Evolutionary conservation across 768 basidiomycete species (phyloP), one percentile per base, ranked within the genome.

Genomic region (Boletus sp.): DNA sequence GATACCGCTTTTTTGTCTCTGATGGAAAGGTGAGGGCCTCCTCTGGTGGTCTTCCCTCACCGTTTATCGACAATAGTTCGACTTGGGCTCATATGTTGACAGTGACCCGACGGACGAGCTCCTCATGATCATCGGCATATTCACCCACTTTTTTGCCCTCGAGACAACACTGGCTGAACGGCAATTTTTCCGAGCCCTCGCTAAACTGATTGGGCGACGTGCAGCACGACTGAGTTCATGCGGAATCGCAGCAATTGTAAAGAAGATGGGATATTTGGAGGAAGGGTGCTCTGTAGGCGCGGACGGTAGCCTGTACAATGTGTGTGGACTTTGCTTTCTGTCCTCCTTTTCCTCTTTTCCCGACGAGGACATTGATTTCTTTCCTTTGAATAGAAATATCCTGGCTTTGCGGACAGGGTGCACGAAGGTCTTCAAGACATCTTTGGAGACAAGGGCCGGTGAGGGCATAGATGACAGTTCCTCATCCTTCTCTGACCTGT

Each of bases 1-100:
- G 96, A 99, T 71, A 99, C 97, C 2, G 95, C 96, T 1, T 98
- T 98, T 78, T 75, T 99, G 57, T 95, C 93, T 39, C 78, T 98
- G 41, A 97, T 99, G 88, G 96, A 98, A 75, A 90, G 86, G 93
- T 89, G 57, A 50, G 45, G 9, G 13, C 11, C n/a, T 9, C n/a
- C 55, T 11, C 1, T 23, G 1, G 41, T 21, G 11, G 17, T 29
- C n/a, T 17, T 30, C 15, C 9, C 25, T 33, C 21, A 5, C 17
- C 5, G 19, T 39, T n/a, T 25, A 11, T 15, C 13, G 1, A 25
- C 34, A 30, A n/a, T 32, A 14, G 19, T 43, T 47, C 2, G 5
- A 17, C 17, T 19, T 42, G 6, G 25, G 43, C 40, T 53, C 7
- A 57, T 53, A 8, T 48, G 27, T 52, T 59, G 54, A 11, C 66